These are phyloP conservation scores for Bifiguratus adelaidae DNA, from an alignment of 192 early-diverging fungal genomes.

Conservation along the genomic window DNA sequence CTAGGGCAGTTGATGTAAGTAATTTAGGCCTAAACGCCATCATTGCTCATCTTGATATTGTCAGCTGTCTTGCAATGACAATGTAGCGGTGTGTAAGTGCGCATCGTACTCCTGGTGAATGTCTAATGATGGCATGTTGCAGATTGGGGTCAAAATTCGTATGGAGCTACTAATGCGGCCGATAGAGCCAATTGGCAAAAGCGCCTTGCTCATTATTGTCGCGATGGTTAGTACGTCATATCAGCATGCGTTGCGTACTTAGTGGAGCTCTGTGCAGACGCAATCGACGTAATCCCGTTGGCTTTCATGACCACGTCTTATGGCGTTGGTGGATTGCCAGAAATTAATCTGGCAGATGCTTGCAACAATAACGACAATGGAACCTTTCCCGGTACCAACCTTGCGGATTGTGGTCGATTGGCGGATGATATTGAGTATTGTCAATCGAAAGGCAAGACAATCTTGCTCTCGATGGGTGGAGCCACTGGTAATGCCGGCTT, in stretches of 20 bases:
- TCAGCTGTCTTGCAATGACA: no score
- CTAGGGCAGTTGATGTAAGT: no score
- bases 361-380: conserved; percentile 27
- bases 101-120: no score
- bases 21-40: no score
- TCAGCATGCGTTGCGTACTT: no score
- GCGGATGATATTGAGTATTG: conserved; percentile 44
- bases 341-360: conserved; percentile 43
- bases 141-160: conserved; percentile 29
- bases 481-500: no score
- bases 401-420: conserved; percentile 45
- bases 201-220: conserved; percentile 37
- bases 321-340: conserved; percentile 24
- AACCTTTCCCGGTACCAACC: conserved; percentile 34
- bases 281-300: conserved; percentile 42
- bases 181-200: conserved; percentile 15
- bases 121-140: no score
- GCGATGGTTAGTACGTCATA: no score
- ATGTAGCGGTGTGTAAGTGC: no score
- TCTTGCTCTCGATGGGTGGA: conserved; percentile 49
- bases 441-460: conserved; percentile 40
- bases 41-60: no score
- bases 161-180: conserved; percentile 18
- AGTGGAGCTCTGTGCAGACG: no score
- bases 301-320: conserved; percentile 47